Base-by-base conservation (phyloP, 2,329 filamentous ascomycete genomes). In the Phialocephala sp. region DNA sequence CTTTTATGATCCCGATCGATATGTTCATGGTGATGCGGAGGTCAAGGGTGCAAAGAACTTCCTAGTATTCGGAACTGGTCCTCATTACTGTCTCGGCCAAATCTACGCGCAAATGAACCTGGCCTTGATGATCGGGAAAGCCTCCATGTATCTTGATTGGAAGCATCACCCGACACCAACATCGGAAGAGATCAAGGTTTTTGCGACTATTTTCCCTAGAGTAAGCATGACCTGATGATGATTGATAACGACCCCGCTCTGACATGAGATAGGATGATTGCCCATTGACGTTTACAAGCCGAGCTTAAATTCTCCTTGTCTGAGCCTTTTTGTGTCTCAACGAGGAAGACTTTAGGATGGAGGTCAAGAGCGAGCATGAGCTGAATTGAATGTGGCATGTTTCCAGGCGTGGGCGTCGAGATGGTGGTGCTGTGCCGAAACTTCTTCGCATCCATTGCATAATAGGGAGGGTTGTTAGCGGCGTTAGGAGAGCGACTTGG, bases 201-300 rank as follows among this genome's bases (percentile, higher is more conserved):
- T 98, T 81, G 95, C 95, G 47, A 97, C 93, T 35, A 97, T 99
- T 73, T 99, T 99, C 85, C 95, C 95, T 64, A 91, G 91, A 91
- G 94, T 96, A 81, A 79, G 89, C 63, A 62, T 68, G 37, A 50
- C 63, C 4, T 41, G 22, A 27, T 60, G 11, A 20, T 24, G 8
- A 41, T n/a, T 11, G 66, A 8, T 14, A 62, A 56, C 27, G 27
- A 32, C 69, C 71, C 58, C 72, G 63, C 27, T 45, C 63, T 69
- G 47, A 67, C 57, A 63, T 66, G 72, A 72, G 68, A 76, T 70
- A 94, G 91, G 92, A 96, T 77, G 90, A 95, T 77, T 95, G 92
- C 80, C 89, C 91, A 63, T 85, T 95, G 73, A 89, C 89, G 1
- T 94, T 95, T 76, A 84, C 72, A 3, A 65, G 64, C 35, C 66